These are phyloP conservation scores for Angomonas deanei DNA, from an alignment of 208 protist genomes.

Conservation along the genomic window DNA sequence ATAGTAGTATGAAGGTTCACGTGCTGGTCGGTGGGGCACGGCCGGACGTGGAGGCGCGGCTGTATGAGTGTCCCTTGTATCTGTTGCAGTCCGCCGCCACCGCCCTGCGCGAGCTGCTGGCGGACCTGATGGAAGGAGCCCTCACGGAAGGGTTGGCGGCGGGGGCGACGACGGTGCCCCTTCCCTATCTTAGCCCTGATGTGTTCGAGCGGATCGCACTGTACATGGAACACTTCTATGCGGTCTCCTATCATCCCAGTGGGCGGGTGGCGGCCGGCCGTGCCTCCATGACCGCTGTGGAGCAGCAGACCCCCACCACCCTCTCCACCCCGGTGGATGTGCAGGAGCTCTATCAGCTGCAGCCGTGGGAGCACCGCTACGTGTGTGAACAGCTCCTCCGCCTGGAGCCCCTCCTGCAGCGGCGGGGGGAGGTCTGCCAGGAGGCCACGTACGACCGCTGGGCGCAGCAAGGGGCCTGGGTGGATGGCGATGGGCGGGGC, in stretches of 20 bases:
- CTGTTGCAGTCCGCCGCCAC: conserved; percentile 28
- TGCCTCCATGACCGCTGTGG: not conserved
- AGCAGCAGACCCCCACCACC: not conserved
- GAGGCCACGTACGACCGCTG: not conserved
- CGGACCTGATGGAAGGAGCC: conserved; percentile 12
- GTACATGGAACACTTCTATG: conserved; percentile 75
- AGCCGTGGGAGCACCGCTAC: conserved; percentile 54
- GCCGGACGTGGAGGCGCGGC: not conserved
- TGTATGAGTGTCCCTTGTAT: conserved; percentile 34
- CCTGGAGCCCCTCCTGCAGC: conserved; percentile 10
- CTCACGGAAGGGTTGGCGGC: not conserved
- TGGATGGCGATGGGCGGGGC: conserved; percentile 26
- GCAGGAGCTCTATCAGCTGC: conserved; percentile 49
- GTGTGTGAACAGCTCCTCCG: conserved; percentile 39
- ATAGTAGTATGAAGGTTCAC: not conserved
- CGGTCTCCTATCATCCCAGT: conserved; percentile 1
- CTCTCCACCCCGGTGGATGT: conserved; percentile 32
- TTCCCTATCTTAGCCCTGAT: conserved; percentile 24
- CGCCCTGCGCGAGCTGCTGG: conserved; percentile 34
- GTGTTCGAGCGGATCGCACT: conserved; percentile 51
- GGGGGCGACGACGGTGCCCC: conserved; percentile 11
- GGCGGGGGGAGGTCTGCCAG: not conserved
- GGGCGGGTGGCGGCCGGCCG: not conserved
- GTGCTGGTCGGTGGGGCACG: not conserved
- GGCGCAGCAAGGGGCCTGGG: conserved; percentile 21